phyloP scores from a whole-genome alignment of 371 early-diverging fungal species.

The Blakeslea trispora region DNA sequence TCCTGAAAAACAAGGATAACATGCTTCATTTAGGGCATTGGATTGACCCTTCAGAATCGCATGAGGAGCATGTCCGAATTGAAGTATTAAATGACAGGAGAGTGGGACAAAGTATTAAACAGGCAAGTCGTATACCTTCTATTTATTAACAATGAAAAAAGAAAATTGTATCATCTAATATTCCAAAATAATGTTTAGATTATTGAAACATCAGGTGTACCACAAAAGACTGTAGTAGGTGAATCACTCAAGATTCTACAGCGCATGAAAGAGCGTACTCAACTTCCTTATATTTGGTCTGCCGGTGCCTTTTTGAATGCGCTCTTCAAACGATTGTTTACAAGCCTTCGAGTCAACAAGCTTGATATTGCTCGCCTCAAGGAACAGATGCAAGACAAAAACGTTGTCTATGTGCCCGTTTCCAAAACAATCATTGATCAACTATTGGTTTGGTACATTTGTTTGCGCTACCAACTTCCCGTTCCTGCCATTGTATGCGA shows the following conservation, averaged over 20 bases:
- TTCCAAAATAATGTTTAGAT: too few relatives aligned
- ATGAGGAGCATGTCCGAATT: slow-evolving; percentile 47
- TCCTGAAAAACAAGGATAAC: slow-evolving; percentile 35
- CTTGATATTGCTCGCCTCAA: slow-evolving; percentile 31
- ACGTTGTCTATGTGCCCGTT: slow-evolving; percentile 52
- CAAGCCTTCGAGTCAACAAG: slow-evolving; percentile 35
- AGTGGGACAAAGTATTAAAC: slow-evolving; percentile 43
- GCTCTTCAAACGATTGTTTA: slow-evolving; percentile 44
- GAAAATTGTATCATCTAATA: too few relatives aligned
- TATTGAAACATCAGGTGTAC: slow-evolving; percentile 47
- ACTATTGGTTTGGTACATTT: slow-evolving; percentile 50
- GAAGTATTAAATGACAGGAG: slow-evolving; percentile 48
- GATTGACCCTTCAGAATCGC: slow-evolving; percentile 34
- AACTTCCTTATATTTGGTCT: slow-evolving; percentile 52
- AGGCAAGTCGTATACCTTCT: too few relatives aligned
- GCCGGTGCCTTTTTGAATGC: slow-evolving; percentile 48
- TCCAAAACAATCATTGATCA: slow-evolving; percentile 51
- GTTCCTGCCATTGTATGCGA: slow-evolving; percentile 54
- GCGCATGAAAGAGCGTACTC: slow-evolving; percentile 52
- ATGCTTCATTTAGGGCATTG: slow-evolving; percentile 43
- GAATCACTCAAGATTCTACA: slow-evolving; percentile 48
- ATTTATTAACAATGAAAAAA: too few relatives aligned
- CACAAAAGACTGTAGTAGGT: slow-evolving; percentile 49
- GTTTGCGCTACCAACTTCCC: slow-evolving; percentile 45
- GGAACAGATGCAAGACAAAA: slow-evolving; percentile 43